Base-by-base conservation (phyloP, 176 grass and related monocot species). In the Leersia perrieri region DNA sequence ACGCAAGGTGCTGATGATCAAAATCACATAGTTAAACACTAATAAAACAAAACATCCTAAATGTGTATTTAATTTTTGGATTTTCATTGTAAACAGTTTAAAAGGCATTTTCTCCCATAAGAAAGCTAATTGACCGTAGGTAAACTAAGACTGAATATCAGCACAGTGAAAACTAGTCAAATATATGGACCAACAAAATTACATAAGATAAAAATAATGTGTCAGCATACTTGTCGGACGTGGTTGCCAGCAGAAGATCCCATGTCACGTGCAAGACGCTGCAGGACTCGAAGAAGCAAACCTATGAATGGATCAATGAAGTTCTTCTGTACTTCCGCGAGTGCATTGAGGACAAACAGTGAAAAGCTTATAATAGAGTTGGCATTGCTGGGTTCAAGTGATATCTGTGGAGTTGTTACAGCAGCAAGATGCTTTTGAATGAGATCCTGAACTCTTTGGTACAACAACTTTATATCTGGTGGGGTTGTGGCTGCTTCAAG, bases 251-350 rank as follows among this genome's bases (percentile, higher is more conserved):
- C 82, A 79, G 88, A 82, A 80, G 85, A 88, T 75, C 92, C 96
- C 92, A 99, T 99, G 85, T 99, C 96, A 80, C 96, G 93, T 79
- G 92, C 90, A 22, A 93, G 92, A 11, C 96, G 92, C 86, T 99
- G 92, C 47, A 99, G 84, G 9, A 95, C 96, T 62, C 90, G 92
- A 60, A 99, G 89, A 74, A 99, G 83, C 78, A 99, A 81, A 38
- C 36, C 67, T 14, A 99, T 95, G 35, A 99, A 99, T 8, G 78
- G 86, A 78, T 99, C 92, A 80, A 95, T 82, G 60, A 91, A 90
- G 85, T 91, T 99, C 87, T 90, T 99, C 77, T 95, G 96, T 35
- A 95, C 96, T 89, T 99, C 90, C 68, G 87, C 83, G 61, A 99
- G 86, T n/a, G 96, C 84, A 33, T 88, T 95, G 60, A 95, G 84